Base-by-base conservation (phyloP, 345 rosid species). In the Rhizophora mangle region DNA sequence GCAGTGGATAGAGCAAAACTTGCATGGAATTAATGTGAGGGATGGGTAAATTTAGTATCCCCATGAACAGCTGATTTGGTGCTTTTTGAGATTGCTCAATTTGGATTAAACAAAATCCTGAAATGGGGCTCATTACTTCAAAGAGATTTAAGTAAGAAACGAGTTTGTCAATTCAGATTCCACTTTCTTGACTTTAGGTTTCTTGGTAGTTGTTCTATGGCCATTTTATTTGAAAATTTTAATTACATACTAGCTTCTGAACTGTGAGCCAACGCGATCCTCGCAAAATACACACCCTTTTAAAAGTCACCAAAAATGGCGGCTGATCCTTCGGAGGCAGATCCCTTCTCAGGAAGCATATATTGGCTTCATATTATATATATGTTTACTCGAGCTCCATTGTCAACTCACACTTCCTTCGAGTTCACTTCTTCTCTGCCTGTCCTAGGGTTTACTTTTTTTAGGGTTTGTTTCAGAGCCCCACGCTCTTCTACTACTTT, bases 321-420 rank as follows among this genome's bases (percentile, higher is more conserved):
- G 97, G 95, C 92, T 85, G 83, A 85, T 82, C 86, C 90, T 88
- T 85, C 94, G 97, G 95, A 75, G 81, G 75, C 80, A 87, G 89
- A 83, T 10, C 82, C 93, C 92, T 89, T 84, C 64, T 70, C 77
- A 77, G 86, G 83, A 78, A 79, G 85, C 95, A 88, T 83, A 83
- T 83, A 86, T 82, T 81, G 85, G 11, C 16, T 56, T 56, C 60
- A 56, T 22, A 22, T 27, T n/a, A 3, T 22, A 56, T 22, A 56
- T n/a, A 3, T 22, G 22, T 22, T 16, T 10, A 65, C 73, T 32
- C 22, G 15, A 53, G 5, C 73, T 79, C 79, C 61, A 74, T 71
- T 77, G 58, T 74, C 70, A 76, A 65, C 78, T 55, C 18, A 36
- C 30, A 20, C 56, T 73, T 55, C 61, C 66, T 78, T 62, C 64